Evolutionary conservation across 2,329 filamentous ascomycete genomes (phyloP), one percentile per base, ranked within the genome.

Genomic region (Fonsecaea nubica): DNA sequence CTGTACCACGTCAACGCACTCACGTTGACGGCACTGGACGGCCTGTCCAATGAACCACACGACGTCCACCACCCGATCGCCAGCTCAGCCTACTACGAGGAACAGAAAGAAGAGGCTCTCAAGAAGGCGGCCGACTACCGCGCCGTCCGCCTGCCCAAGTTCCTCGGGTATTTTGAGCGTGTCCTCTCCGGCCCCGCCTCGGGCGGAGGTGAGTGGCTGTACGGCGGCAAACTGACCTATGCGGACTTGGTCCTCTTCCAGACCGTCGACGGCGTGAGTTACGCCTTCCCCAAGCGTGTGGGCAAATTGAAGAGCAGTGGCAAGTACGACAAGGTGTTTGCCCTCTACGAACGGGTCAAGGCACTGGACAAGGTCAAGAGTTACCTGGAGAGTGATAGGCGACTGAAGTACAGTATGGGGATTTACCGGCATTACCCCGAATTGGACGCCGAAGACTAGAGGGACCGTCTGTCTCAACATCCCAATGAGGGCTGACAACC

Each of bases 211-310:
- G 86, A 86, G 30, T 92, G 89, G 82, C 76, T 94, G 0, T 89
- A 92, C 54, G 89, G 88, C 0, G 83, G 82, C 0, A 80, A 80
- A 68, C 71, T 93, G 69, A 91, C 87, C 0, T 92, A 90, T 76
- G 91, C 90, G 13, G 91, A 94, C 75, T 80, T 90, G 57, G 89
- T 90, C 1, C 75, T 93, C 0, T 93, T 90, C 81, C 90, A 92
- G 78, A 87, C 89, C 68, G 66, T 89, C 36, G 83, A 89, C 72
- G 88, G 88, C 2, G 64, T 73, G 53, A 65, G 32, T 15, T 90
- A 85, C 77, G 88, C 90, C 13, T 93, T 93, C 72, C 90, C 89
- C 0, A 91, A 89, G 72, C 87, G 90, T 40, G 76, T 90, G 72
- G 78, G 80, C 66, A 82, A 80, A 36, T 77, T 87, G 59, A 83